A percentile compares a stretch with the other conserved stretches of the same genome.
Evolutionary conservation across 495 filamentous ascomycete species (phyloP).

Genomic region (Cryomyces minteri): DNA sequence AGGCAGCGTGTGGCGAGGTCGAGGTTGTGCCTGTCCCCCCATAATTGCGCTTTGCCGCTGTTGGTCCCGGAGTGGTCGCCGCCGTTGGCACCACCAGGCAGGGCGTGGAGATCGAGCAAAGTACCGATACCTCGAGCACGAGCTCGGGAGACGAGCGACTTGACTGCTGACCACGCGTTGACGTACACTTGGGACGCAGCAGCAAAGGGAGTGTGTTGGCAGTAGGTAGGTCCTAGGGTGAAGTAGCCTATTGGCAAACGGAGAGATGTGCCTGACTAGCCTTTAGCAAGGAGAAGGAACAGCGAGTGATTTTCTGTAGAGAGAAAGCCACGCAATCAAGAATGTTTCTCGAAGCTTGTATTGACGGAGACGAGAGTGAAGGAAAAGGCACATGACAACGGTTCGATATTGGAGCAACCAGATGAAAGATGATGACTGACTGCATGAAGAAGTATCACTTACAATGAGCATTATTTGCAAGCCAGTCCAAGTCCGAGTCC

Average conservation of each 20-base stretch:
- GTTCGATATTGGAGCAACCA: background rate
- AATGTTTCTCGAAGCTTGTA: background rate
- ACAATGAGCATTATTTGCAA: conserved; percentile 24
- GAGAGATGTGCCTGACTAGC: conserved; percentile 25
- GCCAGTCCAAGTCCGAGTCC: conserved; percentile 27
- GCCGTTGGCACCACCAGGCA: conserved; percentile 34
- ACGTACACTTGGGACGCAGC: conserved; percentile 23
- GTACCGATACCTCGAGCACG: conserved; percentile 27
- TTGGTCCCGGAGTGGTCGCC: conserved; percentile 32
- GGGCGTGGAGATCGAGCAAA: conserved; percentile 34
- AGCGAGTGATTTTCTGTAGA: background rate
- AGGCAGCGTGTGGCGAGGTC: conserved; percentile 21
- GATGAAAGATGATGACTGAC: background rate
- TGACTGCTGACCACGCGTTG: conserved; percentile 29
- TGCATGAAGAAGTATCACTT: background rate
- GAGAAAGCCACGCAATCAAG: background rate
- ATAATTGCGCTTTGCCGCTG: conserved; percentile 24
- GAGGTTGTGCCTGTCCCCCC: conserved; percentile 19
- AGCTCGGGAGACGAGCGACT: conserved; percentile 22
- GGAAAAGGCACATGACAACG: background rate
- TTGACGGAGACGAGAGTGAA: background rate
- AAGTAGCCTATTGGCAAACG: conserved; percentile 38
- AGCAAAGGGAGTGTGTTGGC: conserved; percentile 29
- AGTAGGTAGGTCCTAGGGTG: conserved; percentile 29
- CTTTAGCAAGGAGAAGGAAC: background rate